A percentile compares a stretch with the other conserved stretches of the same genome.
These are phyloP conservation scores for Speleostelium caveatum DNA, from an alignment of 78 protist genomes.

Conservation along the genomic window DNA sequence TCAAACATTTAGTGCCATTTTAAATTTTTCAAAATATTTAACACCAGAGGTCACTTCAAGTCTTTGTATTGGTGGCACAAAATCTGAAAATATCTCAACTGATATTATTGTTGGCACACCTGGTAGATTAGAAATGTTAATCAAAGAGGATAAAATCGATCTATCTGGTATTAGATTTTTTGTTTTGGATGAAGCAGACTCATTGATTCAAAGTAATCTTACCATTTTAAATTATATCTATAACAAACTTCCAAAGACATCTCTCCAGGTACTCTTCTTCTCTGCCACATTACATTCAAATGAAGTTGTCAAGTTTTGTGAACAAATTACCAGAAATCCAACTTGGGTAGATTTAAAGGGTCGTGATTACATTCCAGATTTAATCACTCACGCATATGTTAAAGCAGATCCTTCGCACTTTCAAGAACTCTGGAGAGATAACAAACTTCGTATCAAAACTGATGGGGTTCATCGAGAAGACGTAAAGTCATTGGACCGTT, in stretches of 20 bases:
- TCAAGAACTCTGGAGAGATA: conserved; percentile 31
- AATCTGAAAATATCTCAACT: conserved; percentile 1
- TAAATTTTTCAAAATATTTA: conserved; percentile 44
- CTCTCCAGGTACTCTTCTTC: conserved; percentile 80
- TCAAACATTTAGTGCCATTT: conserved; percentile 77
- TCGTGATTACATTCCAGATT: conserved; percentile 87
- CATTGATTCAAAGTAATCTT: conserved; percentile 60
- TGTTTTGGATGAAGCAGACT: conserved; percentile 94
- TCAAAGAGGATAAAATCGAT: conserved; percentile 45
- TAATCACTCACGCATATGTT: conserved; percentile 54
- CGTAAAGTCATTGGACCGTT: conserved; percentile 1
- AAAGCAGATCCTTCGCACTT: conserved; percentile 48
- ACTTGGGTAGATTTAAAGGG: conserved; percentile 96
- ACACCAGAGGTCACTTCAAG: neutral
- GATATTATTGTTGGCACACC: conserved; percentile 94
- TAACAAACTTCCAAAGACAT: conserved; percentile 20
- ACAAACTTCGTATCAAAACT: conserved; percentile 40
- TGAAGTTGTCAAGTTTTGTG: conserved; percentile 53
- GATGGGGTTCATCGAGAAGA: conserved; percentile 81
- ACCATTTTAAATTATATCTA: conserved; percentile 48
- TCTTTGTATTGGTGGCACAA: conserved; percentile 81
- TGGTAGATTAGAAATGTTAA: conserved; percentile 80
- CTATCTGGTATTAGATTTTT: conserved; percentile 74
- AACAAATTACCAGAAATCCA: conserved; percentile 77
- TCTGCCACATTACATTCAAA: conserved; percentile 93